phyloP scores from a whole-genome alignment of 2,329 filamentous ascomycete genomes.

The Diaporthe ampelina region DNA sequence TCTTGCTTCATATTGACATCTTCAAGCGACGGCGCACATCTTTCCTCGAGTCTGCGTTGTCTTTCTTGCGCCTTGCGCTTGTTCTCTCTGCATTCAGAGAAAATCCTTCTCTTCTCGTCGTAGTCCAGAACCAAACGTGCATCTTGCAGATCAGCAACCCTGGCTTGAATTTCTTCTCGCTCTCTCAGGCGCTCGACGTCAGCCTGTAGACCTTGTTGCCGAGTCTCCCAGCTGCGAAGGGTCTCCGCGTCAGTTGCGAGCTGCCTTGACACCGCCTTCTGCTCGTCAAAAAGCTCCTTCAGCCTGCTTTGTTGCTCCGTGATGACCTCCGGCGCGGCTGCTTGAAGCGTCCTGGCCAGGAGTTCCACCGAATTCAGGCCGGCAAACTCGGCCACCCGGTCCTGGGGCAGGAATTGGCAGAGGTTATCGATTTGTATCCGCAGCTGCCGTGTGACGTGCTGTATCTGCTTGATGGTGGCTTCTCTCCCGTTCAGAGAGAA shows the following conservation, averaged over 20 bases:
- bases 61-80: conserved; percentile 69
- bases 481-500: conserved; percentile 82
- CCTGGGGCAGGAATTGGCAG: conserved; percentile 96
- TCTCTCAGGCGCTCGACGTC: conserved; percentile 89
- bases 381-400: conserved; percentile 95
- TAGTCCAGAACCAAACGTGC: conserved; percentile 78
- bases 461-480: conserved; percentile 73
- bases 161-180: conserved; percentile 75
- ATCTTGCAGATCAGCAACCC: conserved; percentile 74
- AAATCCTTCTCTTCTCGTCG: conserved; percentile 63
- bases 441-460: conserved; percentile 76
- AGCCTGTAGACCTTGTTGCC: conserved; percentile 80
- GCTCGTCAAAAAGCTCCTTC: conserved; percentile 76
- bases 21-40: conserved; percentile 75
- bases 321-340: conserved; percentile 87
- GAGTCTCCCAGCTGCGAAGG: conserved; percentile 76
- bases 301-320: conserved; percentile 82
- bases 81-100: conserved; percentile 66
- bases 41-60: conserved; percentile 70
- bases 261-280: conserved; percentile 74
- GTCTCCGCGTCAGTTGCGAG: conserved; percentile 72
- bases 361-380: conserved; percentile 85
- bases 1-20: conserved; percentile 78
- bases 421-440: conserved; percentile 98
- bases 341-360: conserved; percentile 87